These are phyloP conservation scores for Fremontodendron californicum DNA, from an alignment of 345 rosid genomes.

Conservation along the genomic window DNA sequence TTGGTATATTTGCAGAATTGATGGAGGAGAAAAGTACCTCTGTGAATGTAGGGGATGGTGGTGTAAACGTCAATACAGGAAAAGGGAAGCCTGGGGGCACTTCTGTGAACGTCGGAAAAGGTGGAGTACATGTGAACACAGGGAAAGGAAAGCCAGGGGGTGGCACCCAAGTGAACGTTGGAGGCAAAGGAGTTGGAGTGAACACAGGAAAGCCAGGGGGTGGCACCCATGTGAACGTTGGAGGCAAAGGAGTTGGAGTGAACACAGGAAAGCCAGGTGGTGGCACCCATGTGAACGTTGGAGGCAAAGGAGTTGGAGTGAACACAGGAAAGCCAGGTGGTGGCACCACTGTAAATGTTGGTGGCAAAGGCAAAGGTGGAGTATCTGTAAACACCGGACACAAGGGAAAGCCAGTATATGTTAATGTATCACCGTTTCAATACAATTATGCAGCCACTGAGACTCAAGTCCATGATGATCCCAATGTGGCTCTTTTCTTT, in stretches of 20 bases:
- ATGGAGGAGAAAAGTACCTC: constrained; percentile 55
- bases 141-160: constrained; percentile 54
- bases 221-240: constrained; percentile 53
- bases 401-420: constrained; percentile 64
- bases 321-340: too few relatives aligned
- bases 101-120: constrained; percentile 39
- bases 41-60: constrained; percentile 36
- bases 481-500: constrained; percentile 68
- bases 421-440: constrained; percentile 40
- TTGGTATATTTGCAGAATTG: constrained; percentile 37
- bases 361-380: constrained; percentile 91
- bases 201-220: constrained; percentile 59
- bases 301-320: constrained; percentile 58
- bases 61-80: constrained; percentile 36
- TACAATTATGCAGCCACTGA: constrained; percentile 51
- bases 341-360: constrained; percentile 66
- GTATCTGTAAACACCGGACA: constrained; percentile 47
- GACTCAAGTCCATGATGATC: constrained; percentile 60
- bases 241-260: constrained; percentile 61
- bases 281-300: constrained; percentile 50
- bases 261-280: constrained; percentile 53
- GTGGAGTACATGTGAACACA: constrained; percentile 45
- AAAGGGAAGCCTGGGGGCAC: constrained; percentile 36
- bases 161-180: constrained; percentile 62
- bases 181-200: constrained; percentile 84